phyloP scores from a whole-genome alignment of 257 asterid genomes.

The Penstemon davidsonii region DNA sequence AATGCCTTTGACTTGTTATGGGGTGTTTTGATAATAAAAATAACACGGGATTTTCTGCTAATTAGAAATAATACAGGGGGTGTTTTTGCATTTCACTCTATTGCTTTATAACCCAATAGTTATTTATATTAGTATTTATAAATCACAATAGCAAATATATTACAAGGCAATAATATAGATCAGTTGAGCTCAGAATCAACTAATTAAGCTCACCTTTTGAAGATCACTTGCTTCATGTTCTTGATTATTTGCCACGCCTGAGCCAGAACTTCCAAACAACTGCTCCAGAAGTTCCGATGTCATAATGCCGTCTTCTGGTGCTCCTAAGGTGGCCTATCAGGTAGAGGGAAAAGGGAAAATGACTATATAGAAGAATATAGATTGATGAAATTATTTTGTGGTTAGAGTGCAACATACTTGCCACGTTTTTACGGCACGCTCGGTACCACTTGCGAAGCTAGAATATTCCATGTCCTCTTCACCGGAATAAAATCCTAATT shows the following conservation, averaged over 20 bases:
- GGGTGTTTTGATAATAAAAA: too few relatives aligned
- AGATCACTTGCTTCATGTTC: slow-evolving; percentile 29
- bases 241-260: slow-evolving; percentile 26
- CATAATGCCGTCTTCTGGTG: slow-evolving; percentile 83
- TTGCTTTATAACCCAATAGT: too few relatives aligned
- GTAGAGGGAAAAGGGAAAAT: slow-evolving; percentile 22
- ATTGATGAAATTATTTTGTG: slow-evolving; percentile 4
- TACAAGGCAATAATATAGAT: too few relatives aligned
- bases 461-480: slow-evolving; percentile 93
- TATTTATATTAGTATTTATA: too few relatives aligned
- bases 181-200: neutral
- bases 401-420: slow-evolving; percentile 55
- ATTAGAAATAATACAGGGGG: neutral
- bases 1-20: too few relatives aligned
- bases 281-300: slow-evolving; percentile 68
- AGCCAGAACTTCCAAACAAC: slow-evolving; percentile 43
- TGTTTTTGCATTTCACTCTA: too few relatives aligned
- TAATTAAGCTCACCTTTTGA: slow-evolving; percentile 35
- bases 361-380: neutral
- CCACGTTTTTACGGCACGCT: slow-evolving; percentile 95
- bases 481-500: slow-evolving; percentile 87
- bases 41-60: too few relatives aligned
- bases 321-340: slow-evolving; percentile 65
- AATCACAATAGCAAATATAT: too few relatives aligned
- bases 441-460: slow-evolving; percentile 75